phyloP scores from a whole-genome alignment of 1,284 basidiomycete genomes.

The Neonothopanus nambi region DNA sequence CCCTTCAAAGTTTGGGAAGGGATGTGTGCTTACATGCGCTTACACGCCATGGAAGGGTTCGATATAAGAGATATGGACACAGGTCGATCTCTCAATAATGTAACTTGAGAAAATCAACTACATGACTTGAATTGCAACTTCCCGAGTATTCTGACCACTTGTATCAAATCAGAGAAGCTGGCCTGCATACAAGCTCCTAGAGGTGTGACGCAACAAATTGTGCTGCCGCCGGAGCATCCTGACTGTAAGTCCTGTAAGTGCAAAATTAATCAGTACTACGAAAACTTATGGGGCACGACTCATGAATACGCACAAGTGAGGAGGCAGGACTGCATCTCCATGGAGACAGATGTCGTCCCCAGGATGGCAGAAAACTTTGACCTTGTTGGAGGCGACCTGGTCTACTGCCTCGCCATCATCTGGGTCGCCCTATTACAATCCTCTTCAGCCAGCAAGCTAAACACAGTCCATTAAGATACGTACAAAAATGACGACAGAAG shows the following conservation, averaged over 20 bases:
- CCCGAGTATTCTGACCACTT: no score
- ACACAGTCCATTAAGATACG: background rate
- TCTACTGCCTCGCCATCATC: conserved; percentile 12
- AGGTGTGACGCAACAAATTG: conserved; percentile 7
- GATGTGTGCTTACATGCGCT: no score
- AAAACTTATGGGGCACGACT: background rate
- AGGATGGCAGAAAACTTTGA: conserved; percentile 15
- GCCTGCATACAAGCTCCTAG: no score
- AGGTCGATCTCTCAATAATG: no score
- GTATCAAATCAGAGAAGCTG: no score
- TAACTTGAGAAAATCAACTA: no score
- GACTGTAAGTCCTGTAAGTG: conserved; percentile 12
- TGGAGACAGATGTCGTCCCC: conserved; percentile 15
- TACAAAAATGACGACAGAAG: conserved; percentile 20
- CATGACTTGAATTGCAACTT: no score
- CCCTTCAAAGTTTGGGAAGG: no score
- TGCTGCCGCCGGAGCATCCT: conserved; percentile 9
- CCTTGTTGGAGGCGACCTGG: conserved; percentile 1
- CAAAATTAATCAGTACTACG: background rate
- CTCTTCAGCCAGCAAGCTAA: background rate
- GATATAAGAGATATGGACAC: no score
- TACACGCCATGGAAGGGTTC: no score
- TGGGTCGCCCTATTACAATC: conserved; percentile 15
- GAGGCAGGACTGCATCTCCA: conserved; percentile 7
- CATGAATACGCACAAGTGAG: conserved; percentile 9